Base-by-base conservation (phyloP, 352 stramenopile genomes). In the Thraustochytrium sp. region DNA sequence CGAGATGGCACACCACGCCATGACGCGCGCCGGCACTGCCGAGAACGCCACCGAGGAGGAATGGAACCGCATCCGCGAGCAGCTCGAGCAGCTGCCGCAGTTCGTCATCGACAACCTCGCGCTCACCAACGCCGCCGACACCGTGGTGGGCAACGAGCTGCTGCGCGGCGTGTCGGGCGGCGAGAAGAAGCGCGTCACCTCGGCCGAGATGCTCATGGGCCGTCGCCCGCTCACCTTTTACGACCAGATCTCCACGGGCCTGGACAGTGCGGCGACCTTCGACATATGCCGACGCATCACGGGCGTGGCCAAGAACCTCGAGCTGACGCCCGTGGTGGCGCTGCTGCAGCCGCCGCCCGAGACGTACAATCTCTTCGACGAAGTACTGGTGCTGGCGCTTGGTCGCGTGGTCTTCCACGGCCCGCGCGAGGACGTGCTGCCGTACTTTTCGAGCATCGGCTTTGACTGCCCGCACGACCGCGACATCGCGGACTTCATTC, bases 341-440 rank as follows among this genome's bases (percentile, higher is more conserved):
- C 85, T 97, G 23, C 85, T 97, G 31, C 89, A 97, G 86, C 94
- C 94, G 26, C 89, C 94, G 29, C 94, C 93, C 1, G 94, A 98
- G 85, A 93, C 95, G 18, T 97, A 95, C 53, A 90, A 91, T 18
- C 87, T 97, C 26, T 98, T 98, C 85, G 95, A 98, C 85, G 90
- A 98, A 73, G 90, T 98, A 5, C 88, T 98, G 38, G 89, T 98
- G 82, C 75, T 98, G 36, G 93, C 95, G 84, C 89, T 96, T 76
- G 95, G 95, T 3, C 89, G 91, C 64, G 84, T 98, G 59, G 90
- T 98, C 29, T 98, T 96, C 86, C 92, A 96, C 54, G 95, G 94
- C 9, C 92, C 88, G 23, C 86, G 90, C 26, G 31, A 21, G 9
- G 55, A 90, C 46, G 68, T 80, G 46, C 68, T 88, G 55, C 34